Base-by-base conservation (phyloP, 225 moss, liverwort and hornwort species). In the Takakia lepidozioides region DNA sequence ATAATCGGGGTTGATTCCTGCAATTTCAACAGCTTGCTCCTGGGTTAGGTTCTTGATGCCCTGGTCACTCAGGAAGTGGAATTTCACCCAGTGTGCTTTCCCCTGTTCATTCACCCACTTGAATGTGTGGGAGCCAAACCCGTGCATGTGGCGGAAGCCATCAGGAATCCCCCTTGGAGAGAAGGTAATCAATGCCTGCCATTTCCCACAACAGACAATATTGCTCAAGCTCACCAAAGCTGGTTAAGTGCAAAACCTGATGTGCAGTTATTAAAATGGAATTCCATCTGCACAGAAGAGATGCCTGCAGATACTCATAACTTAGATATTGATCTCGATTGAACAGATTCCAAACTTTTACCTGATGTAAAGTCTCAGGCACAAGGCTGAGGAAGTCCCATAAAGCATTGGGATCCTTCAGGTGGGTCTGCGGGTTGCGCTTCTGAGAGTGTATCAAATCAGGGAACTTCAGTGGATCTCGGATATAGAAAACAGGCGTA, bases 381-480 rank as follows among this genome's bases (percentile, higher is more conserved):
- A 85, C 85, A 62, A 88, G 66, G 47, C 93, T 93, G 51, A 84
- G 69, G 23, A 93, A 88, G 38, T 88, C 93, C 93, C 93, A 93
- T 47, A 48, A 93, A 7, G 93, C 78, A 28, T 71, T 86, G 0
- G 88, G 80, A 25, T 88, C 81, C 40, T 93, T 93, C 85, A 86
- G 81, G 65, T 88, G 88, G 0, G 88, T 88, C 45, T 86, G 88
- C 1, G 88, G 88, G 19, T 88, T 78, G 1, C 88, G 64, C 64
- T 93, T 88, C 63, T 93, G 93, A 0, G 86, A 88, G 46, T 88
- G 88, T 24, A 93, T 93, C 4, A 93, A 57, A 46, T 93, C 93
- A 0, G 83, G 83, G n/a, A 88, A 92, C 56, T 90, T 82, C 57
- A 90, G 66, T 0, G 83, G 63, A 18, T 90, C 89, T 2, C 89